A percentile compares a stretch with the other conserved stretches of the same genome.
Conservation (phyloP, 495 filamentous ascomycete genomes). For the Penicillium roqueforti region DNA sequence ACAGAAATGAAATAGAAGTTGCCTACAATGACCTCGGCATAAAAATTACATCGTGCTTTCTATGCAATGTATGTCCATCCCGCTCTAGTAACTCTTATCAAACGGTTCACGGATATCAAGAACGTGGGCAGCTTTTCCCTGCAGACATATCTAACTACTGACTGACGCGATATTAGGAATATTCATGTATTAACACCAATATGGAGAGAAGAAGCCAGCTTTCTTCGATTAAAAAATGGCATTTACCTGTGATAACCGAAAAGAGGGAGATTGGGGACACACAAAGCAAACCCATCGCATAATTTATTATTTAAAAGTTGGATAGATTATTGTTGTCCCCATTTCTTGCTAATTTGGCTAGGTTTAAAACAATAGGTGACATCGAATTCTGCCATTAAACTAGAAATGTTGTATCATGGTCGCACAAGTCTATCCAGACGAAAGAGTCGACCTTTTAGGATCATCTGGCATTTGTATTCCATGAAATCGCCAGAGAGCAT, state of each 20-base stretch:
- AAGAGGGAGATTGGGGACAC: background rate
- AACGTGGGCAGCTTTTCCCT: background rate
- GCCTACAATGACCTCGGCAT: background rate
- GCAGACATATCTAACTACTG: background rate
- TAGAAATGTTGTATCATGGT: background rate
- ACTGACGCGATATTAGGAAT: background rate
- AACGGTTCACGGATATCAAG: background rate
- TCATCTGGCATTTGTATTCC: constrained; percentile 22
- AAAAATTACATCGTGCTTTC: background rate
- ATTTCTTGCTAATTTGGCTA: background rate
- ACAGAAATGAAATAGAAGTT: background rate
- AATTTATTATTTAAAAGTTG: background rate
- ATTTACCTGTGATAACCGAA: background rate
- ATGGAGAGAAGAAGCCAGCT: background rate
- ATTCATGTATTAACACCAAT: background rate
- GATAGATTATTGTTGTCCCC: background rate
- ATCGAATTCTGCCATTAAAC: background rate
- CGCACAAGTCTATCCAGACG: constrained; percentile 11
- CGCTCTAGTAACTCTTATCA: background rate
- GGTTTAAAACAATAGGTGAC: background rate
- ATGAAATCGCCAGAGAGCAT: constrained; percentile 23
- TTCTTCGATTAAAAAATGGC: background rate
- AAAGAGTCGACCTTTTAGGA: constrained; percentile 15
- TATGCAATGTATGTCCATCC: background rate
- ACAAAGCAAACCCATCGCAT: background rate